Evolutionary conservation across 202 grass and related monocot species (phyloP).

Genomic region (Carex arenaria): DNA sequence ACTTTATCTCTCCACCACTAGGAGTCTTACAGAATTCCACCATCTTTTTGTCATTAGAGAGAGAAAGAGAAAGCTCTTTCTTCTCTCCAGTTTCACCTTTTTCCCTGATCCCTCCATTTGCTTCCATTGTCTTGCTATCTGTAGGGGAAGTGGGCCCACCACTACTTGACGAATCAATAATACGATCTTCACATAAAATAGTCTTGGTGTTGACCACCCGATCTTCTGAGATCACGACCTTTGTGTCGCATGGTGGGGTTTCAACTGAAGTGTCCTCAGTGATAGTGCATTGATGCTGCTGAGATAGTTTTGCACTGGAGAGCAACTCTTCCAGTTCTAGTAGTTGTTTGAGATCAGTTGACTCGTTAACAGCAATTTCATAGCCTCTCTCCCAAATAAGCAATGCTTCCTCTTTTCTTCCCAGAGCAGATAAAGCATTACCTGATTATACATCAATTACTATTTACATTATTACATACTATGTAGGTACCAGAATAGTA

Average conservation of each 20-base stretch:
- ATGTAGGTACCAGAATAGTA: not conserved
- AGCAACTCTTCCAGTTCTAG: slow-evolving; percentile 86
- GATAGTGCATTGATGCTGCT: slow-evolving; percentile 30
- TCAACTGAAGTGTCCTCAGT: slow-evolving; percentile 33
- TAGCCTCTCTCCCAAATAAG: slow-evolving; percentile 78
- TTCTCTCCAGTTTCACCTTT: slow-evolving; percentile 21
- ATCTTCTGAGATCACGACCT: slow-evolving; percentile 90
- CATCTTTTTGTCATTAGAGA: slow-evolving; percentile 11
- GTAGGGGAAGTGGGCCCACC: slow-evolving; percentile 19
- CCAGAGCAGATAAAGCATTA: slow-evolving; percentile 66
- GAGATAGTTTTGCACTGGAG: slow-evolving; percentile 47
- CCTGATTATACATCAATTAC: slow-evolving; percentile 41
- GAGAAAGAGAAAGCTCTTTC: not conserved
- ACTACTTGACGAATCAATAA: slow-evolving; percentile 15
- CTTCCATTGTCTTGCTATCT: slow-evolving; percentile 32
- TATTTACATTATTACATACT: not conserved
- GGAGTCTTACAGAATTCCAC: not conserved
- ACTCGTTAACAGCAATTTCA: slow-evolving; percentile 62
- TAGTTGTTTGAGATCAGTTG: slow-evolving; percentile 79
- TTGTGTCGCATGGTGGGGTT: slow-evolving; percentile 68
- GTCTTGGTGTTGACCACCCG: slow-evolving; percentile 44
- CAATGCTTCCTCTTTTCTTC: slow-evolving; percentile 78
- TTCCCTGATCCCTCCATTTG: slow-evolving; percentile 33
- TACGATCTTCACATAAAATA: slow-evolving; percentile 70
- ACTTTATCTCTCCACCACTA: slow-evolving; percentile 33